Base-by-base conservation (phyloP, 202 grass and related monocot species). In the Zizania palustris region DNA sequence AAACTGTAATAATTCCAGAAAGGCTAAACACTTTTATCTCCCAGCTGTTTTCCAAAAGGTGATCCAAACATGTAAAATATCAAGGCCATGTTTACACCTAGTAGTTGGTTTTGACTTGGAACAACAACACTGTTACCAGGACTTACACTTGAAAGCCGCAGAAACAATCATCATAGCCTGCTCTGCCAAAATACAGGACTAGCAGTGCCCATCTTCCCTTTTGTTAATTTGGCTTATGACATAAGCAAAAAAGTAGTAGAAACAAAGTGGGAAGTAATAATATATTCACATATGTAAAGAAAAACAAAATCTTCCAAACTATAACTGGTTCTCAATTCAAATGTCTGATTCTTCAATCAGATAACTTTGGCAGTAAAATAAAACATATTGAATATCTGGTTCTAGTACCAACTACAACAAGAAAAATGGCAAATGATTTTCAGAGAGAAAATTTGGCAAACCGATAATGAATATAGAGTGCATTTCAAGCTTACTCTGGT, bases 401-500 rank as follows among this genome's bases (percentile, higher is more conserved):
- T 55, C 3, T 71, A n/a, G 68, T 73, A n/a, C 20, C 37, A 60
- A 68, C 16, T 14, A 34, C 5, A 6, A 6, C 38, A 19, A 21
- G 10, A 54, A 72, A 85, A 68, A 80, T 74, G 54, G 3, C n/a
- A 69, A 75, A 73, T 43, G 0, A 36, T 16, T 67, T 54, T 4
- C 10, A 19, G 71, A 55, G n/a, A 51, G 15, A 51, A 51, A 18
- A 22, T 18, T 21, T 51, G 41, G 22, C 37, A 38, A 66, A 73
- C 70, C 21, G 15, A 61, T 42, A 63, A 62, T 15, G 38, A 12
- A 69, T 34, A 53, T 9, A 65, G 10, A 86, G 9, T 20, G 33
- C 12, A 39, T 53, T 58, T 5, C 1, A 36, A 77, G 44, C 73
- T 84, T 95, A 98, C 96, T 86, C 96, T 95, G n/a, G 96, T 98